phyloP scores from a whole-genome alignment of 345 rosid species.

The Eucalyptus caleyi region DNA sequence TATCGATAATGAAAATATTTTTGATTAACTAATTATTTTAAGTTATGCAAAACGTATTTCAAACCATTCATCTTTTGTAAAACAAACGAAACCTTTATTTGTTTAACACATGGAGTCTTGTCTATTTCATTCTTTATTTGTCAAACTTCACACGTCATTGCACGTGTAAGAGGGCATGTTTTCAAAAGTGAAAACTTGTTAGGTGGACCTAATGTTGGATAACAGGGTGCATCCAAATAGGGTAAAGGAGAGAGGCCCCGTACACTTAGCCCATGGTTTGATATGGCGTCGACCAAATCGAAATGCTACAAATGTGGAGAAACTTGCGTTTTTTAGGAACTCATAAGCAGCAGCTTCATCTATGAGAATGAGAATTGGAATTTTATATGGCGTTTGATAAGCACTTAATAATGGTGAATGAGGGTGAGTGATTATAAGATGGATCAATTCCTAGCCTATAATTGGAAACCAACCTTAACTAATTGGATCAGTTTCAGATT shows the following conservation, averaged over 20 bases:
- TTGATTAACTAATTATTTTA: too few relatives aligned
- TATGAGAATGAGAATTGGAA: background rate
- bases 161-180: background rate
- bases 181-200: background rate
- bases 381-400: background rate
- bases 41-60: too few relatives aligned
- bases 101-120: background rate
- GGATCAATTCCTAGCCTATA: background rate
- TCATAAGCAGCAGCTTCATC: background rate
- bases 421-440: background rate
- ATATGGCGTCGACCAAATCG: background rate
- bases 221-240: background rate
- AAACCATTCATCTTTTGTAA: accelerated
- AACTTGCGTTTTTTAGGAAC: background rate
- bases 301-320: background rate
- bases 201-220: background rate
- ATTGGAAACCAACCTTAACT: background rate
- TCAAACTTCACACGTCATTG: background rate
- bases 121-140: background rate
- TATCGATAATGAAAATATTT: too few relatives aligned
- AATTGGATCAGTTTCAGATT: accelerated
- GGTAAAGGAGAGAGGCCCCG: background rate
- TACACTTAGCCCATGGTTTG: background rate
- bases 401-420: background rate
- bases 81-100: background rate